phyloP scores from a whole-genome alignment of 2,329 filamentous ascomycete species.

The Grosmannia penicillata region DNA sequence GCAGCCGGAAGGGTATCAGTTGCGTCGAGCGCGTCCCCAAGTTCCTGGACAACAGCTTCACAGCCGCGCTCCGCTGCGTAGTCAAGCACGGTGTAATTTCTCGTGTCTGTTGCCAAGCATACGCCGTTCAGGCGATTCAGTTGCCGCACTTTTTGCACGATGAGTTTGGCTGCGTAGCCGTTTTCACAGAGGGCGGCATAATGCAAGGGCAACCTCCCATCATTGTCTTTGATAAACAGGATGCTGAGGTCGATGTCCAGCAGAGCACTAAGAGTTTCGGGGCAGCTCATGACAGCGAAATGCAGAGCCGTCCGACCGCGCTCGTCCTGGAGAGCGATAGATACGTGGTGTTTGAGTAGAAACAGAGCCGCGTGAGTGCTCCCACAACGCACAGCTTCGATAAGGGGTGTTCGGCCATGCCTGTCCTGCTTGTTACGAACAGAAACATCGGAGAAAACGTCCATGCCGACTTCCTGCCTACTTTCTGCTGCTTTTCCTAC shows the following conservation, averaged over 20 bases:
- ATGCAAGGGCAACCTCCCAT: background rate
- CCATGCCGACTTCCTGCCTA: background rate
- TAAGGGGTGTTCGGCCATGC: background rate
- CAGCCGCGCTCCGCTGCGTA: background rate
- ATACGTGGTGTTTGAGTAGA: background rate
- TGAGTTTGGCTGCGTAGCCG: background rate
- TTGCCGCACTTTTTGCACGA: background rate
- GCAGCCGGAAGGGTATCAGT: background rate
- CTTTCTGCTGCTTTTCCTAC: too few relatives aligned
- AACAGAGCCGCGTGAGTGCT: background rate
- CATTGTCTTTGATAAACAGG: background rate
- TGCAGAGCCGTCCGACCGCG: background rate
- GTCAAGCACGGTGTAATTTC: background rate
- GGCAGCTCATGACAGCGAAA: background rate
- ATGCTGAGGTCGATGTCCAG: background rate
- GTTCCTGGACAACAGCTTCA: background rate
- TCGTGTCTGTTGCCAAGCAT: background rate
- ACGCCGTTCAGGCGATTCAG: background rate
- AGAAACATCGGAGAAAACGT: background rate
- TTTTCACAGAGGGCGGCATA: background rate
- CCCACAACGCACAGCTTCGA: background rate
- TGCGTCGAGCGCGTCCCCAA: background rate
- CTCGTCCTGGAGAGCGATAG: background rate
- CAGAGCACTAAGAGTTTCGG: background rate
- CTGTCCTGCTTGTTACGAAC: background rate